Evolutionary conservation across 2,329 filamentous ascomycete species (phyloP).

Genomic region (Oidium heveae): DNA sequence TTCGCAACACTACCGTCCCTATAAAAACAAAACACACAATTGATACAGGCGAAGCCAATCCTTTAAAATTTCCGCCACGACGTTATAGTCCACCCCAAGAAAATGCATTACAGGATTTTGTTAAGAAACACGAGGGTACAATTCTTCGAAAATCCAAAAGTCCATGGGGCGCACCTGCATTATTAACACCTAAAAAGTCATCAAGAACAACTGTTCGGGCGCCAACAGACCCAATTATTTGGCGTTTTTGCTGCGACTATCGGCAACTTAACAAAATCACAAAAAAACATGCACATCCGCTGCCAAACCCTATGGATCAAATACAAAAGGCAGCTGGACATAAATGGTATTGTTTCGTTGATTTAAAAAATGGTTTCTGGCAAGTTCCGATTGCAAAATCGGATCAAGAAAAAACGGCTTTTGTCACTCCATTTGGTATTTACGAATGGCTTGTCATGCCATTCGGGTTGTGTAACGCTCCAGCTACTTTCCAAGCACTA

Average conservation of each 20-base stretch:
- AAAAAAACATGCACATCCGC: background rate
- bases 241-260: background rate
- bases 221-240: background rate
- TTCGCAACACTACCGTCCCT: background rate
- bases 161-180: background rate
- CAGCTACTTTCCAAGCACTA: background rate
- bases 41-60: background rate
- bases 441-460: slow-evolving; percentile 1
- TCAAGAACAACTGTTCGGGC: background rate
- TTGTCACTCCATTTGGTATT: background rate
- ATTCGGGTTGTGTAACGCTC: background rate
- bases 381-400: background rate
- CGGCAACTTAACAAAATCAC: background rate
- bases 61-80: background rate
- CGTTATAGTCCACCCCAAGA: background rate
- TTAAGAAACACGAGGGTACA: background rate
- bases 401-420: background rate
- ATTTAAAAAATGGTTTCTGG: background rate
- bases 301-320: background rate
- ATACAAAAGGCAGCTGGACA: background rate
- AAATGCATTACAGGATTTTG: background rate
- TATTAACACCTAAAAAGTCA: background rate
- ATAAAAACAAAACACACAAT: background rate
- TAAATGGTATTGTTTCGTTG: background rate
- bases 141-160: background rate